Base-by-base conservation (phyloP, 176 grass and related monocot species). In the Carex kokanica region DNA sequence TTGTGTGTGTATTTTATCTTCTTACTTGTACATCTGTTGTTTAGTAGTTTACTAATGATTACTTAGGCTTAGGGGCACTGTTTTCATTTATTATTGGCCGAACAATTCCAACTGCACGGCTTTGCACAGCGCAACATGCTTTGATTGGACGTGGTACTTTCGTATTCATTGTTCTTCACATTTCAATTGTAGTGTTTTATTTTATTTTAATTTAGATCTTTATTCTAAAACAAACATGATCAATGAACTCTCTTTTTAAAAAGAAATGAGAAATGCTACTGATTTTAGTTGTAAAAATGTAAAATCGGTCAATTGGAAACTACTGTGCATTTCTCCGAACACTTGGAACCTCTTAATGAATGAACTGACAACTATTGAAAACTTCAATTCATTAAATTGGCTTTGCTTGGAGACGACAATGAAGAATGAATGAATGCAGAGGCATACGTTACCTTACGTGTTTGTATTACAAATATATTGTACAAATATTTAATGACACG, bases 311-410 rank as follows among this genome's bases (percentile, higher is more conserved):
- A 77, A 77, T 55, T 81, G 16, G 64, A 63, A 62, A 60, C 23
- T 32, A 63, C 31, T 45, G 78, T 63, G 15, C 40, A 64, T 63
- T 67, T 82, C 36, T 82, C 80, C 80, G 1, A 82, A 81, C 57
- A 81, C 54, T 81, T 41, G 57, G 36, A 34, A 81, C 40, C 58
- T 60, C 59, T 25, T 81, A 82, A 52, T 82, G 80, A 82, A 60
- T 60, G 80, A 65, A 82, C 61, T 82, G 80, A 82, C 80, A 82
- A 82, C 80, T 67, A 82, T 82, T 82, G 63, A 82, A 82, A 67
- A 64, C 61, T 68, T 68, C 80, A 82, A 82, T 82, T 82, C 80
- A 82, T 82, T 82, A 82, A 82, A 38, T 38, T 67, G 29, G 38
- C 23, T 2, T 82, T 82, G 80, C 80, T 82, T 68, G 41, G 80